A percentile compares a stretch with the other conserved stretches of the same genome.
Conservation (phyloP, 495 filamentous ascomycete genomes). For the Wilcoxina mikolae region DNA sequence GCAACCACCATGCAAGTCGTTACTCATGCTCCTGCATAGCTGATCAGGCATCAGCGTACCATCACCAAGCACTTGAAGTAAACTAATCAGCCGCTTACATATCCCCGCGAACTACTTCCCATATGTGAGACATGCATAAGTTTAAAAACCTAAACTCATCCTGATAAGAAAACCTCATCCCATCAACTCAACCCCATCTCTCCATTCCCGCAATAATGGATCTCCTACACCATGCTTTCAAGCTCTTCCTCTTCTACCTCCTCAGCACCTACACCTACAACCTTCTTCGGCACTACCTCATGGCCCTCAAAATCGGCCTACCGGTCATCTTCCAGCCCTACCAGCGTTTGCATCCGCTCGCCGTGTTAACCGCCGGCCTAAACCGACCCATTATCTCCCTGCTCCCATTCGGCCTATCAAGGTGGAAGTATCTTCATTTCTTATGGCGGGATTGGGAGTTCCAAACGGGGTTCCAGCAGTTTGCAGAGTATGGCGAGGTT, state of each 20-base stretch:
- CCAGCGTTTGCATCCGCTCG: neutral
- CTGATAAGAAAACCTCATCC: no score
- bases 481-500: neutral
- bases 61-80: no score
- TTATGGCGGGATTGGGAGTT: neutral
- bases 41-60: no score
- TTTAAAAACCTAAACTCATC: no score
- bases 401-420: constrained; percentile 12
- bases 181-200: no score
- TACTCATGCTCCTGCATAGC: no score
- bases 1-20: no score
- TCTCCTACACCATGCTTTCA: no score
- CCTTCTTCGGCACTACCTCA: constrained; percentile 6
- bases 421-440: constrained; percentile 11
- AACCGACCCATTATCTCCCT: constrained; percentile 5
- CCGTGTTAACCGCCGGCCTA: constrained; percentile 5
- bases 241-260: neutral
- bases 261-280: neutral
- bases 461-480: neutral
- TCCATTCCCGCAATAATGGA: no score
- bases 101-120: no score
- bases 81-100: no score
- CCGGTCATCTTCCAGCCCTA: constrained; percentile 10
- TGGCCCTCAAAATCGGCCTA: constrained; percentile 9
- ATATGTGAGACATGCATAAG: no score